A percentile compares a stretch with the other conserved stretches of the same genome.
Evolutionary conservation across 176 grass and related monocot species (phyloP).

Genomic region (Elaeis guineensis): DNA sequence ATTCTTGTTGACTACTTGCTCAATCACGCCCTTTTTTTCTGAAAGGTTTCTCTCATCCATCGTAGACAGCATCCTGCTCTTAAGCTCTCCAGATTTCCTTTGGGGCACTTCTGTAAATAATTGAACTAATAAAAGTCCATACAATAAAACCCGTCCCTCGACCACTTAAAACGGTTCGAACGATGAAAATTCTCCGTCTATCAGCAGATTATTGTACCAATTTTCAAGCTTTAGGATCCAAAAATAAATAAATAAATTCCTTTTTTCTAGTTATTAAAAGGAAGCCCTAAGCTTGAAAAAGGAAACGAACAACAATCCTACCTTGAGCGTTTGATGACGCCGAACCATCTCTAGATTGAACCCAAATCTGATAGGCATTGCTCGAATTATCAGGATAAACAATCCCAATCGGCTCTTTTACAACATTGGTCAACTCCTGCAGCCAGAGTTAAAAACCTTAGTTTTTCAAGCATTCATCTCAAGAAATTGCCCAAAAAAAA

Average conservation of each 20-base stretch:
- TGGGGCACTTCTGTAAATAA: conserved; percentile 32
- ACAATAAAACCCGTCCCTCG: no score
- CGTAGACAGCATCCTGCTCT: conserved; percentile 33
- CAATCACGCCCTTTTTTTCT: conserved; percentile 4
- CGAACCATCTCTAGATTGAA: background rate
- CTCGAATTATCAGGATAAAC: conserved; percentile 2
- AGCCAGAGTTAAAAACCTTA: conserved; percentile 3
- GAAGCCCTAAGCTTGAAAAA: background rate
- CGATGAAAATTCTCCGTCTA: no score
- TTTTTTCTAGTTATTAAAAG: background rate
- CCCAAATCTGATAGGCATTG: conserved; percentile 6
- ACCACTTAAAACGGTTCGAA: no score
- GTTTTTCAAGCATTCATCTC: background rate
- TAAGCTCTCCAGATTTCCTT: conserved; percentile 43
- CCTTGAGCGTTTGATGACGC: background rate
- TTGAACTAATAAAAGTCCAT: background rate
- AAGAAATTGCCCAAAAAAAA: background rate
- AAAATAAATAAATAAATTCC: no score
- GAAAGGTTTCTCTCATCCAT: conserved; percentile 5
- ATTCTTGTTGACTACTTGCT: conserved; percentile 19
- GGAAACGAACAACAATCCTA: background rate
- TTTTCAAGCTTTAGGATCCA: no score
- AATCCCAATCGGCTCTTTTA: conserved; percentile 19
- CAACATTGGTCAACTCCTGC: conserved; percentile 10
- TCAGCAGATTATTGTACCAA: no score